Conservation (phyloP, 306 rosid genomes). For the Prunus armeniaca region DNA sequence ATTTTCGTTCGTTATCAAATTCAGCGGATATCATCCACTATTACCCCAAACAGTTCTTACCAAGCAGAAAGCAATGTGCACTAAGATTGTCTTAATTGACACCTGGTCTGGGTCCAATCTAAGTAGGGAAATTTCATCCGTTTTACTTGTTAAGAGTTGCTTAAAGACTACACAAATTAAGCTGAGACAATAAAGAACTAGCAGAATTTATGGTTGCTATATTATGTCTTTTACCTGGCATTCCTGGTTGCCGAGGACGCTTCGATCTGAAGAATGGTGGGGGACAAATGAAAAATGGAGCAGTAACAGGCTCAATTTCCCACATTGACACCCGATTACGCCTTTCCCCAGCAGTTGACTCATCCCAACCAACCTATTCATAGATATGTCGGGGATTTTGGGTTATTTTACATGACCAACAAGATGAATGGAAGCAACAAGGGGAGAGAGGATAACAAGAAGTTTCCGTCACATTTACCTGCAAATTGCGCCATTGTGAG, state of each 20-base stretch:
- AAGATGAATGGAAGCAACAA: not conserved
- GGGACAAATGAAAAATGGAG: constrained; percentile 95
- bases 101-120: not conserved
- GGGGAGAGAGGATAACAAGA: not conserved
- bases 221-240: constrained; percentile 60
- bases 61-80: not conserved
- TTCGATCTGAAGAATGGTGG: constrained; percentile 88
- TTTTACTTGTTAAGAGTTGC: not conserved
- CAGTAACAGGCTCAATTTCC: constrained; percentile 98
- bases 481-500: constrained; percentile 98
- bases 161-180: not conserved
- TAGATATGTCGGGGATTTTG: not conserved
- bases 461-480: constrained; percentile 42
- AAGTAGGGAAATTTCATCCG: not conserved
- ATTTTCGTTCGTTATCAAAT: not conserved
- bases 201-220: not conserved
- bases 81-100: not conserved
- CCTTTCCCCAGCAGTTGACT: constrained; percentile 92
- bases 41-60: not conserved
- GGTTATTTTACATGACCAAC: constrained; percentile 10
- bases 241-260: constrained; percentile 84
- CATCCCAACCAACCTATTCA: constrained; percentile 97
- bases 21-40: not conserved
- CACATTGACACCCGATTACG: constrained; percentile 84
- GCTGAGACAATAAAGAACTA: not conserved